phyloP scores from a whole-genome alignment of 192 early-diverging fungal species.

The Entophlyctis helioformis region DNA sequence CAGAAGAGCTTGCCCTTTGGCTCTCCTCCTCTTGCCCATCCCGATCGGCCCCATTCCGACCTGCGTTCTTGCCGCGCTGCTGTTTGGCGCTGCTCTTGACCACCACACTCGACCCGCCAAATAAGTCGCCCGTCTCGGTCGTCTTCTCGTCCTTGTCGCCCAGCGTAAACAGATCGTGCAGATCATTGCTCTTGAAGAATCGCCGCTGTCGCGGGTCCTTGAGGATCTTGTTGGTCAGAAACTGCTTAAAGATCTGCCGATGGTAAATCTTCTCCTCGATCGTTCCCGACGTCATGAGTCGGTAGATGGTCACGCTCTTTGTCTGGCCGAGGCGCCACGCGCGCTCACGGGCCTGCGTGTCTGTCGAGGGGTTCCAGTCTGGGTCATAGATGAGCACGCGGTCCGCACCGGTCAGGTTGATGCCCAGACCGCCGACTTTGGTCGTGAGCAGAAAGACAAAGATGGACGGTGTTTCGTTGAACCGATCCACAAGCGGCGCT shows the following conservation, averaged over 20 bases:
- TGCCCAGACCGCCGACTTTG: constrained; percentile 89
- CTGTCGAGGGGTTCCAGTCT: constrained; percentile 95
- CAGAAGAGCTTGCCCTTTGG: no score
- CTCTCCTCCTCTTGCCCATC: constrained; percentile 6
- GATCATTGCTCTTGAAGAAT: constrained; percentile 77
- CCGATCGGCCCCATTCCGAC: background rate
- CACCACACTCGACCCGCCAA: constrained; percentile 58
- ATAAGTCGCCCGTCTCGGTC: constrained; percentile 81
- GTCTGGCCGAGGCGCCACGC: constrained; percentile 92
- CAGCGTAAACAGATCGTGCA: constrained; percentile 81
- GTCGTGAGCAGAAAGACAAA: constrained; percentile 95
- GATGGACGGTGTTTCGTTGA: constrained; percentile 54
- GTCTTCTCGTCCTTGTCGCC: constrained; percentile 25
- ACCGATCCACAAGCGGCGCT: constrained; percentile 76
- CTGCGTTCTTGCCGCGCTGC: no score
- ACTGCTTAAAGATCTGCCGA: constrained; percentile 96
- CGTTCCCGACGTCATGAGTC: constrained; percentile 87
- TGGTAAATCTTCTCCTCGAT: constrained; percentile 97
- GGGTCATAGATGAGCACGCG: constrained; percentile 93
- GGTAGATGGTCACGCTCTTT: constrained; percentile 77
- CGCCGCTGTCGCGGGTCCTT: constrained; percentile 73
- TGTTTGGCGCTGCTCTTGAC: constrained; percentile 6
- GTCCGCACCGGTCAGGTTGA: constrained; percentile 90
- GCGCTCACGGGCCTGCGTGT: constrained; percentile 89
- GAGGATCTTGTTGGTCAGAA: constrained; percentile 91